phyloP scores from a whole-genome alignment of 164 flowering plant species.

The Cinnamomum chago region DNA sequence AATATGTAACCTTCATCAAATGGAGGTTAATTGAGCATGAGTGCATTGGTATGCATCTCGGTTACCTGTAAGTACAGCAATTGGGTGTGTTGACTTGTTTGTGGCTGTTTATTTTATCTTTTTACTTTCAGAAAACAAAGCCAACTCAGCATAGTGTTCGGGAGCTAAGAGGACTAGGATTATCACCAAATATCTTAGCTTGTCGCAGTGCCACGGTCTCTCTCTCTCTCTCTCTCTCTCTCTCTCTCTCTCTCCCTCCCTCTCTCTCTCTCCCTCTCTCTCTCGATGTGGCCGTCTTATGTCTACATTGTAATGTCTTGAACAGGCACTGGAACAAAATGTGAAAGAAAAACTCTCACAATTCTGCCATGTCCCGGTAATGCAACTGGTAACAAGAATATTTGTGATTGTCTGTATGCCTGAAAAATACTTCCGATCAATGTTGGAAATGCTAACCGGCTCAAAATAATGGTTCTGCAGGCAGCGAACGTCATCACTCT shows the following conservation, averaged over 20 bases:
- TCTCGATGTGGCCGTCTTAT: neutral
- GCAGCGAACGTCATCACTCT: slow-evolving; percentile 64
- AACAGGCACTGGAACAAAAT: slow-evolving; percentile 73
- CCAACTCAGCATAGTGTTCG: slow-evolving; percentile 96
- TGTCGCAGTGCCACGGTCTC: slow-evolving; percentile 79
- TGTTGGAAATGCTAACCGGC: slow-evolving; percentile 14
- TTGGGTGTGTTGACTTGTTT: neutral
- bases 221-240: slow-evolving; percentile 17
- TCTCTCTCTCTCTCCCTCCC: neutral
- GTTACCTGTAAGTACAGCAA: no score
- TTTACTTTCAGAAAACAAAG: slow-evolving; percentile 72
- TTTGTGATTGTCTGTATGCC: neutral
- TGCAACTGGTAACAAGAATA: neutral
- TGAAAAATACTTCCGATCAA: neutral
- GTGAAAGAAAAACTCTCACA: slow-evolving; percentile 75
- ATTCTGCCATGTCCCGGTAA: slow-evolving; percentile 94
- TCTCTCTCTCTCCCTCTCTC: no score
- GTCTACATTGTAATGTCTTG: slow-evolving; percentile 11
- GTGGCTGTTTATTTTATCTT: neutral
- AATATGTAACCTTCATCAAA: neutral
- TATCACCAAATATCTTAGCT: slow-evolving; percentile 76
- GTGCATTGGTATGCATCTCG: neutral
- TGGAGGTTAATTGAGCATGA: neutral
- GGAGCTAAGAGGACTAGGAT: slow-evolving; percentile 73
- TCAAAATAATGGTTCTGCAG: slow-evolving; percentile 30